Percentiles rank a stretch among this genome's conserved stretches.
These are phyloP conservation scores for Elsinoe ampelina DNA, from an alignment of 2,329 filamentous ascomycete species.

Conservation along the genomic window DNA sequence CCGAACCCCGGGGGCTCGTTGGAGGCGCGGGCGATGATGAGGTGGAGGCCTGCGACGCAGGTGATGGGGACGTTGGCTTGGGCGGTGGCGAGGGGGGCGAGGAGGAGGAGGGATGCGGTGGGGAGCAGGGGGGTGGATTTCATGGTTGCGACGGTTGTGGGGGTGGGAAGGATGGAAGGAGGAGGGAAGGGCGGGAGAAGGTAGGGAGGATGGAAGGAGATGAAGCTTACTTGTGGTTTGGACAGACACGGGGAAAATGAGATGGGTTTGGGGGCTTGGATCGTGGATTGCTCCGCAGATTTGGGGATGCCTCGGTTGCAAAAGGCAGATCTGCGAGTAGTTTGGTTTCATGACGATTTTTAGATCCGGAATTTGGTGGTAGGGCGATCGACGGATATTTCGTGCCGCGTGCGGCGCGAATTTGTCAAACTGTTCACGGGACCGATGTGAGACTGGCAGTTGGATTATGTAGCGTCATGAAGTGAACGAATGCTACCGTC, in stretches of 20 bases:
- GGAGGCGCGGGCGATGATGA: slow-evolving; percentile 6
- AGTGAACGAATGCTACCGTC: too few species aligned
- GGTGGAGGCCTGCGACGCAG: background rate
- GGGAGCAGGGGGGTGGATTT: background rate
- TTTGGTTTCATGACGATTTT: slow-evolving; percentile 1
- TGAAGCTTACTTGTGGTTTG: too few species aligned
- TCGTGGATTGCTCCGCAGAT: background rate
- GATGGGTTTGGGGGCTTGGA: background rate
- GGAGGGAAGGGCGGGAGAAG: background rate
- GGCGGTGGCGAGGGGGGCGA: background rate
- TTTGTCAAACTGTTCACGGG: too few species aligned
- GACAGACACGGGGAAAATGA: too few species aligned
- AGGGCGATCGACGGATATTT: background rate
- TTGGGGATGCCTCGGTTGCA: background rate
- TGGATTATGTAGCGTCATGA: too few species aligned
- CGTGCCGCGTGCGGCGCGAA: background rate
- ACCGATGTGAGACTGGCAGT: too few species aligned
- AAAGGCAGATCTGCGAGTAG: background rate
- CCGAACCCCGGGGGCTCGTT: slow-evolving; percentile 1
- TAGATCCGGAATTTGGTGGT: background rate
- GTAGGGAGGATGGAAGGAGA: background rate
- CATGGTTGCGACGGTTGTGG: background rate
- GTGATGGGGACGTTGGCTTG: slow-evolving; percentile 3
- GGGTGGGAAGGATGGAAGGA: background rate
- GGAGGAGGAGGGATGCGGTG: background rate